Conservation (phyloP, 495 filamentous ascomycete genomes). For the Neurospora sp. region DNA sequence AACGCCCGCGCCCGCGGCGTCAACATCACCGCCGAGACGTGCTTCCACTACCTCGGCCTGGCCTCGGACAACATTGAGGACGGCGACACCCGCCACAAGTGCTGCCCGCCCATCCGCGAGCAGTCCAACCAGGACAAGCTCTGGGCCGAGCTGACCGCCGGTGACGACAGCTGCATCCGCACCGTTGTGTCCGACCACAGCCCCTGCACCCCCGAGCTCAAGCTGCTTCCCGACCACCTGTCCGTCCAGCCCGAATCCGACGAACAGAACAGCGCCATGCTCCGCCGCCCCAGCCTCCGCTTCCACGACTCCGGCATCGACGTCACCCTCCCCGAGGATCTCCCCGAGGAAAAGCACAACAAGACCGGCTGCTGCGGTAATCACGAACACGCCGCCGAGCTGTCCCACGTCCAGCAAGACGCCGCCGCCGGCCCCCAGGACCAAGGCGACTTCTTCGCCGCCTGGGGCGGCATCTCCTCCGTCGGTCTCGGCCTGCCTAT, state of each 20-base stretch:
- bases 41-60: slow-evolving; percentile 94
- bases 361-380: neutral
- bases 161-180: slow-evolving; percentile 66
- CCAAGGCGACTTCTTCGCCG: slow-evolving; percentile 81
- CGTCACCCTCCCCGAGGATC: slow-evolving; percentile 24
- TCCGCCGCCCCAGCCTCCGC: slow-evolving; percentile 6
- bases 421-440: neutral
- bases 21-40: slow-evolving; percentile 93
- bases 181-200: slow-evolving; percentile 97
- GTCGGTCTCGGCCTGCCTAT: slow-evolving; percentile 89
- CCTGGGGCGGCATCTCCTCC: slow-evolving; percentile 93
- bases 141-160: slow-evolving; percentile 67
- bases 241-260: slow-evolving; percentile 12
- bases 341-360: slow-evolving; percentile 10
- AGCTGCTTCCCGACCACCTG: slow-evolving; percentile 67
- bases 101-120: slow-evolving; percentile 88
- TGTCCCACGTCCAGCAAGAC: neutral
- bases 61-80: slow-evolving; percentile 76
- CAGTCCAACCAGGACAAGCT: slow-evolving; percentile 77
- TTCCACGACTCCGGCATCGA: slow-evolving; percentile 40
- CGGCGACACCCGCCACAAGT: slow-evolving; percentile 94
- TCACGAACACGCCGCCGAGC: neutral
- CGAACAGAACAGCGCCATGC: slow-evolving; percentile 18
- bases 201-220: slow-evolving; percentile 90
- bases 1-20: slow-evolving; percentile 68